Base-by-base conservation (phyloP, 139 green algal species). In the Volvox reticuliferus region DNA sequence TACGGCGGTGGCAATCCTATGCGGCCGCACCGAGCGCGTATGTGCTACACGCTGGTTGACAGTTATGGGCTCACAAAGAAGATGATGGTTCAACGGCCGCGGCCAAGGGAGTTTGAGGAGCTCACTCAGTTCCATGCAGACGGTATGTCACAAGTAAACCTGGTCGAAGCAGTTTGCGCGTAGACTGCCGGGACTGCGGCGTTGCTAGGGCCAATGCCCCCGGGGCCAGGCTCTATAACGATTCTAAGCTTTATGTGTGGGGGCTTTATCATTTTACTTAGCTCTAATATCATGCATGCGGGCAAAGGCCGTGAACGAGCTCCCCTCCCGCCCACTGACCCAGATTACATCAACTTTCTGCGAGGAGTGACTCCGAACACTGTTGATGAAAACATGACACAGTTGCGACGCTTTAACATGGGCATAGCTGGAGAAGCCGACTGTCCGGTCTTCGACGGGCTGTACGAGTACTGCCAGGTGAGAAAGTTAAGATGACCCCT, bases 301-400 rank as follows among this genome's bases (percentile, higher is more conserved):
- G 16, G 16, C 30, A 26, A 61, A 81, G 75, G 75, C 75, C 75
- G 30, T 35, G 32, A 81, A 55, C 75, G 12, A 81, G 75, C 32
- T 68, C 36, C 32, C 20, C 79, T 86, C 79, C 79, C 79, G 79
- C 79, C 79, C 79, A 71, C 55, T 20, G 79, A 86, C 79, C 79
- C 79, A 99, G 98, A 99, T 35, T 99, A 99, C 93, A 96, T 99
- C 37, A 95, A 98, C 87, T 99, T 99, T 91, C 95, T 99, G 26
- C 93, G 92, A n/a, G 94, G 92, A 35, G 96, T 99, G 9, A 99
- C 98, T 0, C 98, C 98, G 0, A 96, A 99, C 87, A 99, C 98
- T 87, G 96, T 99, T 83, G 97, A 99, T 35, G 98, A 99, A 91
- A 97, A 98, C 88, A 93, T 99, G 85, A 93, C 92, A 65, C 96